phyloP scores from a whole-genome alignment of 805 yeast genomes.

The Lipomyces lipofer region DNA sequence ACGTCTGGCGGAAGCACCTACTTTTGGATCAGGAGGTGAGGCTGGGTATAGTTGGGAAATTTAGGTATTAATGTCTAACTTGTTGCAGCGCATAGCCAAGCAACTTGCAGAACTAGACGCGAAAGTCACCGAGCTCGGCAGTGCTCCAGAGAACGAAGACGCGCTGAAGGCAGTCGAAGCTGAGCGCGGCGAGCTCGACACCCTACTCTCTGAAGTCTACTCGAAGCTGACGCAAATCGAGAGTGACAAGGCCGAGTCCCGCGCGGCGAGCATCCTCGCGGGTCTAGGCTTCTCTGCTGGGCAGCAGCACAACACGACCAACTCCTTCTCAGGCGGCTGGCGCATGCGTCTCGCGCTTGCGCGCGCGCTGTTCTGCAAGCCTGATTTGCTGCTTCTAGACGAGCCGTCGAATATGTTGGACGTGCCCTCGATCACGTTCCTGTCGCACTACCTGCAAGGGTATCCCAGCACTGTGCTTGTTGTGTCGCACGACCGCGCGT shows the following conservation, averaged over 20 bases:
- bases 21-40: constrained; percentile 62
- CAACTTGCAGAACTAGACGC: constrained; percentile 73
- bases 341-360: constrained; percentile 99
- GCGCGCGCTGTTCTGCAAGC: constrained; percentile 95
- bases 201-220: constrained; percentile 72
- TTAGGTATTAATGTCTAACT: background rate
- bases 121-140: constrained; percentile 56
- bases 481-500: constrained; percentile 97
- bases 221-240: constrained; percentile 91
- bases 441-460: constrained; percentile 84
- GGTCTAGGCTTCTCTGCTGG: constrained; percentile 94
- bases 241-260: constrained; percentile 93
- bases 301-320: constrained; percentile 80
- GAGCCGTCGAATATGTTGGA: constrained; percentile 99
- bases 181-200: constrained; percentile 84
- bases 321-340: constrained; percentile 99
- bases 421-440: constrained; percentile 94
- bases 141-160: constrained; percentile 44
- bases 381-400: constrained; percentile 88
- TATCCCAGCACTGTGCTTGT: constrained; percentile 92
- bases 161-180: constrained; percentile 74
- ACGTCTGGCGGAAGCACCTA: constrained; percentile 95
- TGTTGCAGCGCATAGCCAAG: constrained; percentile 46
- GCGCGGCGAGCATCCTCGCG: constrained; percentile 88
- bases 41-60: background rate